Base-by-base conservation (phyloP, 495 filamentous ascomycete species). In the Chaetomidium leptoderma region DNA sequence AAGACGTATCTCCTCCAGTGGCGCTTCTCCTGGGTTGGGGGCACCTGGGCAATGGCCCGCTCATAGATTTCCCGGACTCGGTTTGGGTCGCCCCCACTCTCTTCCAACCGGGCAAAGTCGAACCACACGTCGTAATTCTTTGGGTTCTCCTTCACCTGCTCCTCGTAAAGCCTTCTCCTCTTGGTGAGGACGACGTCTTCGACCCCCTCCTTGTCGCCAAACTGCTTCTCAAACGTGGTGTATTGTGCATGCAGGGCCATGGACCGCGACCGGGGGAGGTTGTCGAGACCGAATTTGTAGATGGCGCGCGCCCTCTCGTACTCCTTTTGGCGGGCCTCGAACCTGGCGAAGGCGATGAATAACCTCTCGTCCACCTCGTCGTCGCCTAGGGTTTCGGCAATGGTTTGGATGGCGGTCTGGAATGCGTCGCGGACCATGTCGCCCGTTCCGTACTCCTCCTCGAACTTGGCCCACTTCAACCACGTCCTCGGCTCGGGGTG, bases 1-100 rank as follows among this genome's bases (percentile, higher is more conserved):
- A 96, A 98, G 59, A 98, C 95, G 69, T 98, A 98, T 24, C 93
- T 78, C 56, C 93, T 81, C 93, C 93, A 98, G 72, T 97, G 92
- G 36, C 93, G 83, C 76, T 98, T 98, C 73, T 97, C 93, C 63
- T 95, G 89, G 4, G 90, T 95, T 10, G 93, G 93, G 16, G 93
- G 93, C 10, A 97, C 85, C 64, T 98, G 93, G 27, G 93, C 92
- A 66, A 98, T 96, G 1, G 95, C 93, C 53, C 90, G 83, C 74
- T 98, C 95, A 72, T 97, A 98, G 39, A 93, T 84, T 58, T 97
- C 93, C 4, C 93, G 86, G 8, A 96, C 86, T 9, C 86, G 81
- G 52, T 95, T 90, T 1, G 83, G 69, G 66, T 96, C 86, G 9
- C 89, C 89, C 1, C 87, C 80, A 1, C 80, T 83, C 67, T 98